phyloP scores from a whole-genome alignment of 495 filamentous ascomycete species.

The Aspergillus biplanus region DNA sequence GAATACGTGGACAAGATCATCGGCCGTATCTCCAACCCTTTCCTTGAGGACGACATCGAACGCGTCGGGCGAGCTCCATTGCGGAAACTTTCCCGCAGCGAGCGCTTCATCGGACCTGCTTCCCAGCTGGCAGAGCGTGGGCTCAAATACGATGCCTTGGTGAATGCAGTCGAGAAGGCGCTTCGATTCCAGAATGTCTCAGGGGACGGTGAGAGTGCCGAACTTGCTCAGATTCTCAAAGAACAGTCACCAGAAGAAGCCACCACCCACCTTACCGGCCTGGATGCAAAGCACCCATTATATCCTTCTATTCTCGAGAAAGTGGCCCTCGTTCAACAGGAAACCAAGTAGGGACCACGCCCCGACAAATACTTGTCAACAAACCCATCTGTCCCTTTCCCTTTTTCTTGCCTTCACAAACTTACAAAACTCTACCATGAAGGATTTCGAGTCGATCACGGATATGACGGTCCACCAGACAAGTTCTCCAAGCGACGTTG shows the following conservation, averaged over 20 bases:
- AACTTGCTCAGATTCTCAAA: conserved; percentile 82
- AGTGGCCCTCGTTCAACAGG: conserved; percentile 76
- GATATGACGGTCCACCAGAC: conserved; percentile 24
- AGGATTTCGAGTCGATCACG: conserved; percentile 26
- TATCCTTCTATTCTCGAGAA: conserved; percentile 71
- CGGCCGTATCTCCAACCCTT: conserved; percentile 89
- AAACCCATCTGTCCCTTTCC: conserved; percentile 8
- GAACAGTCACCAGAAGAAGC: conserved; percentile 65
- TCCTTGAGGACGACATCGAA: conserved; percentile 88
- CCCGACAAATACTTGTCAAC: conserved; percentile 15
- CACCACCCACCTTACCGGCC: conserved; percentile 74
- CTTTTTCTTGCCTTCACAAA: conserved; percentile 16
- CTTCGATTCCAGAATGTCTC: conserved; percentile 91
- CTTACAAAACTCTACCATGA: conserved; percentile 22
- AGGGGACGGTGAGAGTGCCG: conserved; percentile 81
- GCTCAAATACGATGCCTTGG: conserved; percentile 66
- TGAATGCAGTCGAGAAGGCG: conserved; percentile 81
- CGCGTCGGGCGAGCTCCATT: conserved; percentile 94
- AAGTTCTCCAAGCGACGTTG: conserved; percentile 21
- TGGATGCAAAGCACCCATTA: conserved; percentile 71
- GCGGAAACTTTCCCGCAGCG: conserved; percentile 87
- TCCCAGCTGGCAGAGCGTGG: conserved; percentile 79
- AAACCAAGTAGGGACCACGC: conserved; percentile 40
- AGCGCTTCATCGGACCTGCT: conserved; percentile 93
- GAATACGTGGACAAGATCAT: conserved; percentile 93